Percentiles rank a stretch among this genome's conserved stretches.
phyloP scores from a whole-genome alignment of 805 yeast species.

The Suhomyces pyralidae region DNA sequence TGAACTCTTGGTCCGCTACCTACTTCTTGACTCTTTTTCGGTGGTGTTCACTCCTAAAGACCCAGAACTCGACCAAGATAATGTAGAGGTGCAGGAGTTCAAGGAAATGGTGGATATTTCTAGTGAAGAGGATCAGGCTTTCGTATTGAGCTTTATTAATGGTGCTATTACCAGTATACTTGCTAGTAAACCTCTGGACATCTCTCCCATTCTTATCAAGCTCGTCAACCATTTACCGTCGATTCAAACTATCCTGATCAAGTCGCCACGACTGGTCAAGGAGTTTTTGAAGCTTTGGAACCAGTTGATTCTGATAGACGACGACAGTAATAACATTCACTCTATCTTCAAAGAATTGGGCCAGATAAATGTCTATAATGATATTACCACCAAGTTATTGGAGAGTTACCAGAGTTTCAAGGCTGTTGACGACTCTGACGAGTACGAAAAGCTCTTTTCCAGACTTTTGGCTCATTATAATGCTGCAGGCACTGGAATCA shows the following conservation, averaged over 20 bases:
- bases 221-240: slow-evolving; percentile 23
- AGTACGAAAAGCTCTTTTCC: slow-evolving; percentile 13
- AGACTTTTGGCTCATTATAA: slow-evolving; percentile 11
- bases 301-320: slow-evolving; percentile 14
- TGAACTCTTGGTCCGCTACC: slow-evolving; percentile 42
- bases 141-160: slow-evolving; percentile 36
- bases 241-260: slow-evolving; percentile 21
- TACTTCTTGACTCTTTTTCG: slow-evolving; percentile 44
- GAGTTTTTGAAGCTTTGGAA: slow-evolving; percentile 28
- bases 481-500: slow-evolving; percentile 2
- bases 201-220: slow-evolving; percentile 16
- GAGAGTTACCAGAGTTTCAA: slow-evolving; percentile 16
- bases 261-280: slow-evolving; percentile 13
- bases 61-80: slow-evolving; percentile 11
- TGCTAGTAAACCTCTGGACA: slow-evolving; percentile 12
- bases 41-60: slow-evolving; percentile 16
- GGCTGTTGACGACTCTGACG: not conserved
- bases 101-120: slow-evolving; percentile 26
- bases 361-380: slow-evolving; percentile 25
- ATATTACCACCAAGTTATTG: slow-evolving; percentile 22
- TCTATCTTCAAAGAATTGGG: slow-evolving; percentile 23
- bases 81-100: slow-evolving; percentile 26
- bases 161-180: slow-evolving; percentile 38
- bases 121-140: slow-evolving; percentile 16
- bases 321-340: slow-evolving; percentile 15